Base-by-base conservation (phyloP, 2,329 filamentous ascomycete species). In the Tympanopsis confertula region DNA sequence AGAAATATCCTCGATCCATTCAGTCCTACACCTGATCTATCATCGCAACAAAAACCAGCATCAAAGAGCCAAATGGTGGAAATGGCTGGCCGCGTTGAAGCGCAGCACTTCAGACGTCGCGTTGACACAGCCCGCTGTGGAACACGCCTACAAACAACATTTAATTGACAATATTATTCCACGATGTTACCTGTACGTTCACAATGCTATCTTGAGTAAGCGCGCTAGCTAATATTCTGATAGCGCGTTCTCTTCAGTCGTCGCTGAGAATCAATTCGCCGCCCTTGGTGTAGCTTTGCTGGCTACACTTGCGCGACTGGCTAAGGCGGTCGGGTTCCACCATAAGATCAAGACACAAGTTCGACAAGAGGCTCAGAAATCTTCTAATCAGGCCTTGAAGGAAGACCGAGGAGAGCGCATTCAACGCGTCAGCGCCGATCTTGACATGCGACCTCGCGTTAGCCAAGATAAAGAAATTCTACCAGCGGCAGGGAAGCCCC, bases 1-100 rank as follows among this genome's bases (percentile, higher is more conserved):
- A 33, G 30, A 33, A 17, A 33, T 33, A 7, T 13, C 17, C 15
- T 10, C 15, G 10, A 7, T 33, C 7, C 30, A 33, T 33, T 33
- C 30, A 17, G 7, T 33, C 7, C 30, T 33, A 12, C 30, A 33
- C 17, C 17, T 33, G 30, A 18, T 33, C 17, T 33, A 13, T 18
- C 30, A 33, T 18, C 30, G 30, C 12, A 33, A 33, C 15, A 33
- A 33, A 18, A 33, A 33, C 15, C 30, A 33, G 30, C 30, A 33
- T 18, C 10, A 15, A 17, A 33, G 17, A 13, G 17, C 30, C 10
- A 33, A 33, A 33, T 33, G 30, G 30, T 33, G 30, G 30, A 33
- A 33, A 15, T 33, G 30, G 30, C 15, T 33, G 15, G 10, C 30
- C 15, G 17, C 17, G 10, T 17, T 33, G 10, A 33, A 33, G 17